phyloP scores from a whole-genome alignment of 805 yeast species.

The Ogataea neopini region DNA sequence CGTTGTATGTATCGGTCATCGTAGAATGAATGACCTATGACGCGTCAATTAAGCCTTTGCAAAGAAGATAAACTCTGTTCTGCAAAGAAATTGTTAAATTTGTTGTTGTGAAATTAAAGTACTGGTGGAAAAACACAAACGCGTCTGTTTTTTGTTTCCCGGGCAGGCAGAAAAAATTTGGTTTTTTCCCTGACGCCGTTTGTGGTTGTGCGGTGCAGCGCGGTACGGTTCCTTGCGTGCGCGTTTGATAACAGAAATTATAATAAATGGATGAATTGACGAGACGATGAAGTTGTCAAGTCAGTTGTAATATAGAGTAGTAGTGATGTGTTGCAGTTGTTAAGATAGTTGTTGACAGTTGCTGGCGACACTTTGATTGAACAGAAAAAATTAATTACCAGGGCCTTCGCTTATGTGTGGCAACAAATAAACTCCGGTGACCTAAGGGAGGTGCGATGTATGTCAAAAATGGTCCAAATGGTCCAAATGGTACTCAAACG shows the following conservation, averaged over 20 bases:
- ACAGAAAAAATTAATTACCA: background rate
- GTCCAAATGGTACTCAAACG: background rate
- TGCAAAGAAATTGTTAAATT: background rate
- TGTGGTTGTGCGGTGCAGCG: conserved; percentile 11
- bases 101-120: conserved; percentile 1
- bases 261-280: background rate
- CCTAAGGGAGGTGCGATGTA: conserved; percentile 1
- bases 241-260: conserved; percentile 3
- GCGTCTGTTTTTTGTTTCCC: conserved; percentile 8
- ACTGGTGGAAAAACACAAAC: conserved; percentile 3
- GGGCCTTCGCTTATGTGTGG: conserved; percentile 7
- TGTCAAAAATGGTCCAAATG: background rate
- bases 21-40: background rate
- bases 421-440: conserved; percentile 7
- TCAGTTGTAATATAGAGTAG: background rate
- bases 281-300: background rate
- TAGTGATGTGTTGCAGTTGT: background rate
- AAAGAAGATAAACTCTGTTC: background rate
- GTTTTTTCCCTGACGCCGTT: conserved; percentile 4
- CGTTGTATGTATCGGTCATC: conserved; percentile 5
- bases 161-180: conserved; percentile 6
- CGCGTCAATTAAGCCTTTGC: background rate
- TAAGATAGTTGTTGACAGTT: background rate
- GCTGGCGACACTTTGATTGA: background rate
- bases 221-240: conserved; percentile 7